A percentile compares a stretch with the other conserved stretches of the same genome.
Evolutionary conservation across 2,329 filamentous ascomycete genomes (phyloP).

Genomic region (Metarhizium rileyi): DNA sequence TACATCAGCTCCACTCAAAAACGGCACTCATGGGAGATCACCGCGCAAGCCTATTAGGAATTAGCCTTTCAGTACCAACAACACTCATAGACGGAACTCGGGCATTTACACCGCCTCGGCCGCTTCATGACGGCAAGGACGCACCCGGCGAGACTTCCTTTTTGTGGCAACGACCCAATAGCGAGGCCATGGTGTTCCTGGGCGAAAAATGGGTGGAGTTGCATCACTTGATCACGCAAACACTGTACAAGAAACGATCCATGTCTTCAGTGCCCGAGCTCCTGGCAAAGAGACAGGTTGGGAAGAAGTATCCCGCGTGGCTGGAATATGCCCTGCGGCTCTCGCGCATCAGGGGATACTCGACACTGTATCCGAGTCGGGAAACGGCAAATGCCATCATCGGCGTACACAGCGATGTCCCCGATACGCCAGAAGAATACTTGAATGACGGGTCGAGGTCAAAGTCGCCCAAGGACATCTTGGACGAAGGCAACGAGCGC

Average conservation of each 20-base stretch:
- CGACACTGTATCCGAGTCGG: constrained; percentile 66
- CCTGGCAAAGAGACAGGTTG: constrained; percentile 48
- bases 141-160: constrained; percentile 45
- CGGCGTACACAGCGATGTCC: constrained; percentile 70
- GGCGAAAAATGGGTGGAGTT: constrained; percentile 82
- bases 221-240: constrained; percentile 65
- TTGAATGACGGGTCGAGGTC: constrained; percentile 12
- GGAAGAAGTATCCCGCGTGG: constrained; percentile 63
- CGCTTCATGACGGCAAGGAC: constrained; percentile 9
- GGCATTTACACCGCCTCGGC: constrained; percentile 38
- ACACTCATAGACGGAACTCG: constrained; percentile 51
- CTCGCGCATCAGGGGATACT: constrained; percentile 66
- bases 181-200: constrained; percentile 72
- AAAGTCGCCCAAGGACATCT: constrained; percentile 13
- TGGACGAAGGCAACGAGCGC: constrained; percentile 22
- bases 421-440: constrained; percentile 62
- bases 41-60: constrained; percentile 56
- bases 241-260: constrained; percentile 37
- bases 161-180: constrained; percentile 76
- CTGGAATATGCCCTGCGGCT: constrained; percentile 70
- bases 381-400: constrained; percentile 45
- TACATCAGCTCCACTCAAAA: constrained; percentile 68
- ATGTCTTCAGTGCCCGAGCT: constrained; percentile 28
- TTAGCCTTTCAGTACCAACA: constrained; percentile 68
- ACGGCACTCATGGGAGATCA: constrained; percentile 31